Evolutionary conservation across 352 stramenopile genomes (phyloP).

Genomic region (Phytopythium sindhum): DNA sequence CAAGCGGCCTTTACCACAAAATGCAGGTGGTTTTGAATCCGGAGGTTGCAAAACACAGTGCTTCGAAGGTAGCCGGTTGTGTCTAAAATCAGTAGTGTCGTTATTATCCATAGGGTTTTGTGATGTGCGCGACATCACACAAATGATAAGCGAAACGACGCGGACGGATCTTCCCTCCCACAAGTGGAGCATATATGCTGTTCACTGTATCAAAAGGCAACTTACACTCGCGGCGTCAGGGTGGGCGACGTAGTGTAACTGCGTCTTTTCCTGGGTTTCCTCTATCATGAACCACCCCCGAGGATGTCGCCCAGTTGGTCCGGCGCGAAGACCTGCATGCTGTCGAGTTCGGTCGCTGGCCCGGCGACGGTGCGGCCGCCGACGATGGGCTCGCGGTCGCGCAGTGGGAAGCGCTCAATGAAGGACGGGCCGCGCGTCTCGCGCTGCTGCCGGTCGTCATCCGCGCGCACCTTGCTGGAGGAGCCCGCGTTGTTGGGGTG

Average conservation of each 20-base stretch:
- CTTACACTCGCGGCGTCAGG: background rate
- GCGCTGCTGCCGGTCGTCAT: conserved; percentile 24
- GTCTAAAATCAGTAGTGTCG: no score
- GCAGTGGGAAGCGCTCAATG: conserved; percentile 60
- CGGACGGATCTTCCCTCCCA: background rate
- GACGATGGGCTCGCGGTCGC: conserved; percentile 19
- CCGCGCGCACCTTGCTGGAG: conserved; percentile 63
- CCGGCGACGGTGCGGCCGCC: conserved; percentile 14
- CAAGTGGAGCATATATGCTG: background rate
- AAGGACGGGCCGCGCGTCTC: conserved; percentile 50
- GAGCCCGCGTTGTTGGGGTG: conserved; percentile 55
- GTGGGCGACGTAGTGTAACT: background rate
- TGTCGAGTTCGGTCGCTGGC: conserved; percentile 16
- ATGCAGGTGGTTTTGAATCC: background rate
- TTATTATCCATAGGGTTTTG: background rate
- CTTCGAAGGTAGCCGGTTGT: no score
- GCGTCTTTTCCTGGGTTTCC: background rate
- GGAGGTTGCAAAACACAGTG: background rate
- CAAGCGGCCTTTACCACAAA: background rate
- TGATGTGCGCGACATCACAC: background rate
- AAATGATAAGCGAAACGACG: background rate
- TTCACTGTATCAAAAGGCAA: background rate
- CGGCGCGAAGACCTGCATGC: conserved; percentile 20
- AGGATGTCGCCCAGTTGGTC: conserved; percentile 49
- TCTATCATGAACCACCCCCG: conserved; percentile 40